Evolutionary conservation across 257 asterid species (phyloP).

Genomic region (Osmanthus fragrans): DNA sequence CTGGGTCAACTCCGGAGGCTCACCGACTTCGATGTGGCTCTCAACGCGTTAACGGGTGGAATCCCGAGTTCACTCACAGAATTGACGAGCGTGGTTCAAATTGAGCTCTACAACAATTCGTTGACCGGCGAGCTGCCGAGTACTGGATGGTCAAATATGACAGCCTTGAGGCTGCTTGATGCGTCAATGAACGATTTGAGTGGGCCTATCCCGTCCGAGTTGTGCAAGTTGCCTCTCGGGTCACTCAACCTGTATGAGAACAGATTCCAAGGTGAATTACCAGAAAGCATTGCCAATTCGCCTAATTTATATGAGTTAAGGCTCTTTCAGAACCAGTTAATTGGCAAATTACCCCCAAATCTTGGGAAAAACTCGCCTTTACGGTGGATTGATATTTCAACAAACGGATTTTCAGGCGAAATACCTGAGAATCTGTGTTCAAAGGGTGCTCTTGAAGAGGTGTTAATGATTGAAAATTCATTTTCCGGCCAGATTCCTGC

Average conservation of each 20-base stretch:
- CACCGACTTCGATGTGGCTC: constrained; percentile 77
- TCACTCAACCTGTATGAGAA: constrained; percentile 90
- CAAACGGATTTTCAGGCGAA: constrained; percentile 66
- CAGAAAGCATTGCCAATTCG: constrained; percentile 66
- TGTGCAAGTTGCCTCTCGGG: constrained; percentile 84
- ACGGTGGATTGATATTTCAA: constrained; percentile 82
- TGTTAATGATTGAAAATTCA: constrained; percentile 62
- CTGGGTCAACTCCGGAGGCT: constrained; percentile 65
- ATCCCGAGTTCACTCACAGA: constrained; percentile 74
- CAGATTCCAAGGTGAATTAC: constrained; percentile 62
- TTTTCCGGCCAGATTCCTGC: constrained; percentile 78
- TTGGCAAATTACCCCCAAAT: constrained; percentile 61
- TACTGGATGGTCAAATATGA: constrained; percentile 84
- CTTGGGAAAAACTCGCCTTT: constrained; percentile 79
- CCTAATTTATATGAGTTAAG: constrained; percentile 78
- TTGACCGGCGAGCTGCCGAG: constrained; percentile 73
- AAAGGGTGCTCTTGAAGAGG: constrained; percentile 63
- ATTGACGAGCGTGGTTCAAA: constrained; percentile 63
- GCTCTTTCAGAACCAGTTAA: constrained; percentile 68
- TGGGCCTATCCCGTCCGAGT: constrained; percentile 76
- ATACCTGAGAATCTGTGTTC: constrained; percentile 66
- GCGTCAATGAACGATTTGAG: constrained; percentile 81
- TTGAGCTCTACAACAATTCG: constrained; percentile 91
- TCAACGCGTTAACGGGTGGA: constrained; percentile 60
- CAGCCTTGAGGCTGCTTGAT: constrained; percentile 71